Evolutionary conservation across 176 grass and related monocot genomes (phyloP), one percentile per base, ranked within the genome.

Genomic region (Oryza coarctata): DNA sequence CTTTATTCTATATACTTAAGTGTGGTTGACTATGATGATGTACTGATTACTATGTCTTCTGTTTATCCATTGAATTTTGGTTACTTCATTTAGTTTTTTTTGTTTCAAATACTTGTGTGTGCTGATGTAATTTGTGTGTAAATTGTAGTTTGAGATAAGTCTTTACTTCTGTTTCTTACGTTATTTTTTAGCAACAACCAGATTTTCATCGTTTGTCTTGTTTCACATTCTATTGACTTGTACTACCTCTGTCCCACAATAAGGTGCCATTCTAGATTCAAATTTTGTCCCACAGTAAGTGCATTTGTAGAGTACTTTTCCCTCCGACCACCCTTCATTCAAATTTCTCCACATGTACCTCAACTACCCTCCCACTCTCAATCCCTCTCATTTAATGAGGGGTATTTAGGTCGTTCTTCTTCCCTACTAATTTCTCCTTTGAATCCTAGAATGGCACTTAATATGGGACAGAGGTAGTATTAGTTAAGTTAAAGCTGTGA

Each of bases 401-500:
- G n/a, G n/a, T n/a, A n/a, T n/a, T n/a, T n/a, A n/a, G n/a, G n/a
- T n/a, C n/a, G n/a, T n/a, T n/a, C n/a, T n/a, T n/a, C n/a, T n/a
- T n/a, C n/a, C n/a, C n/a, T n/a, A n/a, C n/a, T n/a, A n/a, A n/a
- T n/a, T n/a, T n/a, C n/a, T n/a, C n/a, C n/a, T n/a, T n/a, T n/a
- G n/a, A n/a, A n/a, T n/a, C n/a, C n/a, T n/a, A n/a, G n/a, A n/a
- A n/a, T n/a, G n/a, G n/a, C n/a, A n/a, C n/a, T n/a, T n/a, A n/a
- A n/a, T n/a, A n/a, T n/a, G n/a, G n/a, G n/a, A n/a, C n/a, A n/a
- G n/a, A n/a, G n/a, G n/a, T n/a, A n/a, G n/a, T n/a, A 31, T 67
- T 81, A 9, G 32, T 81, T 61, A 22, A 28, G 18, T 57, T 74
- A 55, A 55, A 47, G 31, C 45, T 60, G 44, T 12, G 18, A 86